phyloP scores from a whole-genome alignment of 345 rosid species.

The Clarkia xantiana region DNA sequence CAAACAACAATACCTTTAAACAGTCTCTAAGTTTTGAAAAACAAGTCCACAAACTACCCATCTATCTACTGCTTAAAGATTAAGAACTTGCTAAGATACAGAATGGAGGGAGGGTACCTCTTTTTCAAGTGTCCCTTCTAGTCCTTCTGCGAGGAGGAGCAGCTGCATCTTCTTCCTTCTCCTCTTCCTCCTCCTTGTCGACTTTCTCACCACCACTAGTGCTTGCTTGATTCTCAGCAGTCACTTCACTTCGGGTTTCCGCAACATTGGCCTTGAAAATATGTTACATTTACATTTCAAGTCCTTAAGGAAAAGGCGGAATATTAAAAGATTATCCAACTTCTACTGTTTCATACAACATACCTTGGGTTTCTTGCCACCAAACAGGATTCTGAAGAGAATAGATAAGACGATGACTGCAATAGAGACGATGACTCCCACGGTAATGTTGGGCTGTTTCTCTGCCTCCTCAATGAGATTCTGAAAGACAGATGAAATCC shows the following conservation, averaged over 20 bases:
- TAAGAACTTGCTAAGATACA: too few relatives aligned
- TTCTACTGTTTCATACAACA: neutral
- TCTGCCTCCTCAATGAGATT: constrained; percentile 38
- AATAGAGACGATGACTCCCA: constrained; percentile 23
- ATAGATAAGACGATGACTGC: constrained; percentile 16
- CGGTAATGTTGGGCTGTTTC: constrained; percentile 33
- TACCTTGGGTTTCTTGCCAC: constrained; percentile 25
- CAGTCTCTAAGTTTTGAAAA: too few relatives aligned
- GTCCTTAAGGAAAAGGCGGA: neutral
- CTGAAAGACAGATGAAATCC: constrained; percentile 12
- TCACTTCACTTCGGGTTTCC: constrained; percentile 6
- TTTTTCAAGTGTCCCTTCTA: constrained; percentile 14
- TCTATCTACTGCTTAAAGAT: too few relatives aligned
- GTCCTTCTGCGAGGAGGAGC: constrained; percentile 12
- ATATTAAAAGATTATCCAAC: neutral
- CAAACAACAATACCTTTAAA: too few relatives aligned
- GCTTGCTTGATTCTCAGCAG: constrained; percentile 3
- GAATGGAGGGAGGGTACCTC: constrained; percentile 5
- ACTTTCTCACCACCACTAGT: constrained; percentile 6
- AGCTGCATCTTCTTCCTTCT: constrained; percentile 2
- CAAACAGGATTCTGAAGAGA: constrained; percentile 17
- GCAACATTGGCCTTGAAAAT: constrained; percentile 14
- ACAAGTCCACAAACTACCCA: too few relatives aligned
- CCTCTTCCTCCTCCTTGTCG: constrained; percentile 3
- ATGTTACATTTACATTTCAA: neutral